A percentile compares a stretch with the other conserved stretches of the same genome.
These are phyloP conservation scores for Oryza officinalis DNA, from an alignment of 176 grass and related monocot genomes.

Conservation along the genomic window DNA sequence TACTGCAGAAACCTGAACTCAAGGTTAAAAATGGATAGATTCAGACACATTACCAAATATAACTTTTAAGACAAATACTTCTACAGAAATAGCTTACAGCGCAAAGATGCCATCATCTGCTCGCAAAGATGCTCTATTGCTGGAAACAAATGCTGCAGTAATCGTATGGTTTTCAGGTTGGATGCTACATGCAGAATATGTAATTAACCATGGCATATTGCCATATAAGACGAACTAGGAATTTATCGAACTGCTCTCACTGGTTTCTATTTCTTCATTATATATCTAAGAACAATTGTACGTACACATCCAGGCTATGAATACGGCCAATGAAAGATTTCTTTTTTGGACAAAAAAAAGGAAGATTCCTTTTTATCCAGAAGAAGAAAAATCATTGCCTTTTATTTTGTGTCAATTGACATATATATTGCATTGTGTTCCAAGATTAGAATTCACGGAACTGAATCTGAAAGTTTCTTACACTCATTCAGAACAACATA, in stretches of 20 bases:
- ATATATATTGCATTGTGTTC: neutral
- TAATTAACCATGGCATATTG: neutral
- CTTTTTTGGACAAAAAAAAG: neutral
- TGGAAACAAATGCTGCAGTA: neutral
- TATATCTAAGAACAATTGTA: neutral
- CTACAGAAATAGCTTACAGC: neutral
- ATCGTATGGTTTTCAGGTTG: neutral
- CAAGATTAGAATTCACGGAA: neutral
- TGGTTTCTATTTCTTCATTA: neutral
- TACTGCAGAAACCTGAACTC: constrained; percentile 8
- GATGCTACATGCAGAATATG: neutral
- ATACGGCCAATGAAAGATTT: constrained; percentile 9
- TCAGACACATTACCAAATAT: neutral
- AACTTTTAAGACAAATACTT: neutral
- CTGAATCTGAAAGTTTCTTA: neutral
- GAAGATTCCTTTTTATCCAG: neutral
- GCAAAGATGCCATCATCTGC: neutral
- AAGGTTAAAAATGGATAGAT: neutral
- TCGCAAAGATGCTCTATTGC: neutral
- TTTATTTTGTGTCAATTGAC: neutral
- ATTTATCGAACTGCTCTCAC: neutral
- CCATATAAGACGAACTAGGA: neutral
- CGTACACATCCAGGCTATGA: neutral
- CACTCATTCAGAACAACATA: neutral
- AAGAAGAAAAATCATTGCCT: neutral